Evolutionary conservation across 345 rosid genomes (phyloP).

Genomic region (Salix koriyanagi): DNA sequence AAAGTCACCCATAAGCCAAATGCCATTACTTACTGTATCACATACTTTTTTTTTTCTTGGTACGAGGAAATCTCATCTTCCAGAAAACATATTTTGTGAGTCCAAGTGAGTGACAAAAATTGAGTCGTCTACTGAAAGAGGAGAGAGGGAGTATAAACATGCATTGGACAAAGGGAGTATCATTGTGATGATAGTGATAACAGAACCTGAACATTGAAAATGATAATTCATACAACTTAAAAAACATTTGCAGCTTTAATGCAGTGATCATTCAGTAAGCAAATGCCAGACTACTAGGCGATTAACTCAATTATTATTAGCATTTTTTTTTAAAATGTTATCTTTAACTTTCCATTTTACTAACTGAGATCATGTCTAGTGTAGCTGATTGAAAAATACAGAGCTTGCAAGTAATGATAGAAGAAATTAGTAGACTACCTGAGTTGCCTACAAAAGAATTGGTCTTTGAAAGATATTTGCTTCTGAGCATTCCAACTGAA

Average conservation of each 20-base stretch:
- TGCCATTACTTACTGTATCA: background rate
- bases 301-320: background rate
- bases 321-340: background rate
- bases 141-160: too few species aligned
- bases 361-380: background rate
- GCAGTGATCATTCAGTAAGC: background rate
- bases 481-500: slow-evolving; percentile 30
- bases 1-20: background rate
- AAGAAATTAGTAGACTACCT: slow-evolving; percentile 26
- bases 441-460: slow-evolving; percentile 40
- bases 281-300: background rate
- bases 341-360: background rate
- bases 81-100: too few species aligned
- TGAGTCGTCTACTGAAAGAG: too few species aligned
- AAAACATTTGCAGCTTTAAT: background rate
- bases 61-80: too few species aligned
- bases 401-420: background rate
- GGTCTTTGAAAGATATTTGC: slow-evolving; percentile 32
- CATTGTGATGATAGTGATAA: background rate
- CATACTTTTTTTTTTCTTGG: background rate
- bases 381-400: background rate
- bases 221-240: background rate
- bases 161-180: background rate
- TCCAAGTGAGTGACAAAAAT: too few species aligned
- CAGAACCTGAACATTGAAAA: background rate